Evolutionary conservation across 306 rosid genomes (phyloP).

Genomic region (Arachis stenosperma): DNA sequence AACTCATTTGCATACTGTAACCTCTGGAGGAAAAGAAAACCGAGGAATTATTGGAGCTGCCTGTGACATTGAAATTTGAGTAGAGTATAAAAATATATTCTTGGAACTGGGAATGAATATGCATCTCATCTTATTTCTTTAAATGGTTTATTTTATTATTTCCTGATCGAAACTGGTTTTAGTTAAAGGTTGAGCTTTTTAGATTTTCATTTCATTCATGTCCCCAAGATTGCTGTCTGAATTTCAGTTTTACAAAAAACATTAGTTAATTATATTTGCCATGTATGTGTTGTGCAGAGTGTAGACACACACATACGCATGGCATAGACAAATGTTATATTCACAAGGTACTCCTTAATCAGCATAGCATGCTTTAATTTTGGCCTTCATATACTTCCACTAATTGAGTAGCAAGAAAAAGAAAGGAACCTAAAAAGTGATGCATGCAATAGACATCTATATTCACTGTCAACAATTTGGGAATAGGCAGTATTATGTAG

Average conservation of each 20-base stretch:
- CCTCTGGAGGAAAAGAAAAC: not conserved
- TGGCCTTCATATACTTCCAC: not conserved
- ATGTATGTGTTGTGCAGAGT: not conserved
- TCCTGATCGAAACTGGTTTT: not conserved
- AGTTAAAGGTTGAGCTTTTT: not conserved
- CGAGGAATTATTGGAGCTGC: not conserved
- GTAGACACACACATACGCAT: not conserved
- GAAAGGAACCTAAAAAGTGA: constrained; percentile 3
- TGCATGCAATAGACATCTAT: not conserved
- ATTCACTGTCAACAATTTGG: not conserved
- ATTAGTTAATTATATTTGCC: not conserved
- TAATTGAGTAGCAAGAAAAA: not conserved
- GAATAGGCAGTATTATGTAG: not conserved
- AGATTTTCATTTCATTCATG: not conserved
- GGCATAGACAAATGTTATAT: not conserved
- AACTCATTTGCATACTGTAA: not conserved
- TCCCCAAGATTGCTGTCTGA: constrained; percentile 3
- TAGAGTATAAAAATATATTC: constrained; percentile 2
- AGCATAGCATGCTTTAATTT: constrained; percentile 12
- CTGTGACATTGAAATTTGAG: constrained; percentile 29
- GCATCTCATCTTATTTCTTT: constrained; percentile 8
- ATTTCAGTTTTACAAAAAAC: not conserved
- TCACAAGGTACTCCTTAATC: not conserved
- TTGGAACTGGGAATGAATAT: constrained; percentile 5
- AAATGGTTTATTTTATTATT: constrained; percentile 9